Percentiles rank a stretch among this genome's conserved stretches.
Evolutionary conservation across 75 land plant genomes (phyloP).

Genomic region (Selaginella moellendorffii): DNA sequence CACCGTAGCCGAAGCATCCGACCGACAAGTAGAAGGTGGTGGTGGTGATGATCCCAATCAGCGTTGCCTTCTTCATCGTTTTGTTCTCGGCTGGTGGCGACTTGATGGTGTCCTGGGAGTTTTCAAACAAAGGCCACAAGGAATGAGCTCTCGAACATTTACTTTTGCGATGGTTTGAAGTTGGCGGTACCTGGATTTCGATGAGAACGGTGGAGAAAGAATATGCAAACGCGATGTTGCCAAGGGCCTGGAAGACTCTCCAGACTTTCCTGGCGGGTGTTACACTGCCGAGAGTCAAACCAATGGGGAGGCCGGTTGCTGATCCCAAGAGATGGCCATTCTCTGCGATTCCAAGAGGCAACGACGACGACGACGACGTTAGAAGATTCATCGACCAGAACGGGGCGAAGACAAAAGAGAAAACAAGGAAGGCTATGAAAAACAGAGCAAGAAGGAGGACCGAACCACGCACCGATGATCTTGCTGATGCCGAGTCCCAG

Average conservation of each 20-base stretch:
- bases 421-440: too few species aligned
- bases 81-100: neutral
- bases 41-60: neutral
- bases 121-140: too few species aligned
- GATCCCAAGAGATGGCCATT: slow-evolving; percentile 45
- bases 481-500: slow-evolving; percentile 52
- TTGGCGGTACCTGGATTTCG: slow-evolving; percentile 70
- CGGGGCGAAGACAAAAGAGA: too few species aligned
- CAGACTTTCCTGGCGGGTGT: slow-evolving; percentile 33
- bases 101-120: neutral
- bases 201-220: slow-evolving; percentile 57
- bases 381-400: too few species aligned
- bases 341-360: slow-evolving; percentile 22
- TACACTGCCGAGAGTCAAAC: slow-evolving; percentile 19
- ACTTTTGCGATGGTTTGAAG: too few species aligned
- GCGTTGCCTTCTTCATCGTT: neutral
- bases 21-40: neutral
- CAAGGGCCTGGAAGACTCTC: slow-evolving; percentile 47
- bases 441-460: too few species aligned
- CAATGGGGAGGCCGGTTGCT: slow-evolving; percentile 34
- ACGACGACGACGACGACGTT: neutral
- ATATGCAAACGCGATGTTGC: slow-evolving; percentile 77
- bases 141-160: too few species aligned
- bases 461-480: slow-evolving; percentile 42
- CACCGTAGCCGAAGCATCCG: neutral